Base-by-base conservation (phyloP, 805 yeast species). In the Wickerhamiella allomyrinae region DNA sequence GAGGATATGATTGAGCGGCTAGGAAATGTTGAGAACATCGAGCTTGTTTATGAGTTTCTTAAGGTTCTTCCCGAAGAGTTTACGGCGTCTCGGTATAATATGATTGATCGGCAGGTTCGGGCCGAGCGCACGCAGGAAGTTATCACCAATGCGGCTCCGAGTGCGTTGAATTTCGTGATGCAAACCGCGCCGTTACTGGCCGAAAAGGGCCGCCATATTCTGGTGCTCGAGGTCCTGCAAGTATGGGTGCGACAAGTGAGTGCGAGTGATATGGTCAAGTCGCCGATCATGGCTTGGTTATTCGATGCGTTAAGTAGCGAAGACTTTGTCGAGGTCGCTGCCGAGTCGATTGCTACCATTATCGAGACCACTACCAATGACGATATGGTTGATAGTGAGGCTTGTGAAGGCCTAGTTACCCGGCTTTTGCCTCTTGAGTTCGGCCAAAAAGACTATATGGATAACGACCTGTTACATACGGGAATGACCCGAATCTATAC, bases 221-320 rank as follows among this genome's bases (percentile, higher is more conserved):
- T 73, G 40, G 68, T 85, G 5, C 68, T 89, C 44, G 79, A 76
- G 47, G 81, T 94, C 60, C 65, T 93, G 44, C 77, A 79, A 51
- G 80, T 93, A 17, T 91, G 99, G 99, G 77, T 91, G 46, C 71
- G 70, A 47, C 98, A 93, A 58, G 74, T 85, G 39, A 82, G 89
- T 3, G 69, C 89, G 21, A 77, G 74, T 41, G 70, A 74, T 38
- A 64, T 91, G n/a, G 61, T 89, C 34, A 61, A 72, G 8, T 67
- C 75, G 15, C 73, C 91, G 1, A 63, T 91, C 34, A 74, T 86
- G 20, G 65, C 71, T 7, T 63, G 86, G 46, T 72, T 87, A 22
- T 82, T 87, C 58, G 69, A 69, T 39, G 74, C 83, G 1, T 60
- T 79, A 29, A 46, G 62, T 7, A 80, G 76, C 23, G 61, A 57